Conservation (phyloP, 805 yeast genomes). For the Yarrowia porcina region DNA sequence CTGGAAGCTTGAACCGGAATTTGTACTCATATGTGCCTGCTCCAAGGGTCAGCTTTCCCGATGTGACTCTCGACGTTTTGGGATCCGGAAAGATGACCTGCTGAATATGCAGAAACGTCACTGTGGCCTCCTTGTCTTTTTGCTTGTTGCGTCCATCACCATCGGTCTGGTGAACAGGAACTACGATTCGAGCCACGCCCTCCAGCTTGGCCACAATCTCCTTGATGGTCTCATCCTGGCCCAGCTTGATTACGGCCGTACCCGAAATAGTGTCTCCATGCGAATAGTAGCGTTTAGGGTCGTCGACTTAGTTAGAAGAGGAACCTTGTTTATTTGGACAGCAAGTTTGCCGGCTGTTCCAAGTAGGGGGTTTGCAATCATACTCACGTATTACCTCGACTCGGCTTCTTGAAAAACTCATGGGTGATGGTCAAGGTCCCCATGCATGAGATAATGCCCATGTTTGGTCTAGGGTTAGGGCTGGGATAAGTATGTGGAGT, state of each 20-base stretch:
- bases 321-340: no score
- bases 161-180: no score
- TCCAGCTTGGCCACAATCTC: conserved; percentile 36
- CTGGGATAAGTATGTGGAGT: no score
- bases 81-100: conserved; percentile 40
- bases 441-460: conserved; percentile 21
- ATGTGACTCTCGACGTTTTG: conserved; percentile 29
- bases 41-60: conserved; percentile 37
- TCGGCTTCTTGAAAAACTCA: conserved; percentile 21
- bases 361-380: no score
- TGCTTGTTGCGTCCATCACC: no score
- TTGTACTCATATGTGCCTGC: conserved; percentile 40
- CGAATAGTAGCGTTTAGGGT: conserved; percentile 20
- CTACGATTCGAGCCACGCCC: conserved; percentile 34
- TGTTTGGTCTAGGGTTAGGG: conserved; percentile 24
- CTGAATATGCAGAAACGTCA: conserved; percentile 34
- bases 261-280: conserved; percentile 34
- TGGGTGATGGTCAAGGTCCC: conserved; percentile 1
- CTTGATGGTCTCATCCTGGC: conserved; percentile 33
- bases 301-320: conserved; percentile 20
- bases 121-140: conserved; percentile 29
- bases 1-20: conserved; percentile 39
- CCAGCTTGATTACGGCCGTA: conserved; percentile 31
- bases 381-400: conserved; percentile 19
- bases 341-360: no score